phyloP scores from a whole-genome alignment of 2,329 filamentous ascomycete genomes.

The Whalleya microplaca region DNA sequence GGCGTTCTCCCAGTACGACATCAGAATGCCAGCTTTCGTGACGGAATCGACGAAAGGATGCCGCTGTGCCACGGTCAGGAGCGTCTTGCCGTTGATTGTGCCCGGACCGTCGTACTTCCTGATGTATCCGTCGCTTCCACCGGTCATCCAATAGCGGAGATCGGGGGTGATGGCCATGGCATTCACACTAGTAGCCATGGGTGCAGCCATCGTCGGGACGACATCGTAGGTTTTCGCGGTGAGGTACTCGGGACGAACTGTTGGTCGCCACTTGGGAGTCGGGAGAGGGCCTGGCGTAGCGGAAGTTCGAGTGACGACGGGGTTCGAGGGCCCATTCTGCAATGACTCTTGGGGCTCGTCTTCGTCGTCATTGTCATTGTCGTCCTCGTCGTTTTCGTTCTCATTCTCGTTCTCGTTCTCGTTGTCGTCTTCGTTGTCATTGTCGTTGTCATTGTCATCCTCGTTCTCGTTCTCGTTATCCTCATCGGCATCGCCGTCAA shows the following conservation, averaged over 20 bases:
- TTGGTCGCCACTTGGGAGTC: conserved; percentile 55
- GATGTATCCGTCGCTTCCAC: conserved; percentile 93
- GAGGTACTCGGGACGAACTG: conserved; percentile 76
- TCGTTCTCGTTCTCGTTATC: conserved; percentile 42
- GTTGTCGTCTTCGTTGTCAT: conserved; percentile 43
- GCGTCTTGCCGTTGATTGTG: conserved; percentile 91
- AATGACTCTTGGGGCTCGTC: conserved; percentile 27
- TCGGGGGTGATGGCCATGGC: conserved; percentile 90
- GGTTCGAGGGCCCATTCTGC: conserved; percentile 18
- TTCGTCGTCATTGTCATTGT: conserved; percentile 44
- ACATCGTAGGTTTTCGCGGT: conserved; percentile 88
- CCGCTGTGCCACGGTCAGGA: conserved; percentile 90
- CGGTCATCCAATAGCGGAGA: conserved; percentile 92
- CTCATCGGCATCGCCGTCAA: conserved; percentile 36
- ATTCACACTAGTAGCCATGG: conserved; percentile 94
- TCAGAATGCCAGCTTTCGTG: conserved; percentile 88
- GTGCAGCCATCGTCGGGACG: conserved; percentile 93
- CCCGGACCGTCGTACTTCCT: conserved; percentile 95
- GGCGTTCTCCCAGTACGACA: conserved; percentile 99
- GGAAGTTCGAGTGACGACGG: conserved; percentile 34
- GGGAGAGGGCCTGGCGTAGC: conserved; percentile 36
- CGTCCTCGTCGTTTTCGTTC: conserved; percentile 39
- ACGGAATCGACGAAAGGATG: conserved; percentile 98
- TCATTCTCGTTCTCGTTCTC: conserved; percentile 43
- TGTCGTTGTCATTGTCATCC: conserved; percentile 42